Conservation (phyloP, 208 protist species). For the Pavlovales sp. region DNA sequence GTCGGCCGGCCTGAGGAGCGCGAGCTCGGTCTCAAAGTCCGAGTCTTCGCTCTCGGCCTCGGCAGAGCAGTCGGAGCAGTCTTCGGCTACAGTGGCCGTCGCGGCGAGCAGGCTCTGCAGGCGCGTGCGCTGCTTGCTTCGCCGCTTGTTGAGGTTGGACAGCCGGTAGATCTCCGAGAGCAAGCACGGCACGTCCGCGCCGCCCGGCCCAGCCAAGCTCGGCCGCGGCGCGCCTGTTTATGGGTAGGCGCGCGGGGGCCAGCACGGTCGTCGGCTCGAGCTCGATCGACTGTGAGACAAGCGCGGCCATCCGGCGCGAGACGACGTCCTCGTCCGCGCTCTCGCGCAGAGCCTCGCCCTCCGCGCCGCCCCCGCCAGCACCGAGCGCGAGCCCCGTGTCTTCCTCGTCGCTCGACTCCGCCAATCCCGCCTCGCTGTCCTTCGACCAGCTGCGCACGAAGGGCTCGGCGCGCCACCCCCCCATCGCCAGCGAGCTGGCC, state of each 20-base stretch:
- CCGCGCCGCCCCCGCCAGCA: too few relatives aligned
- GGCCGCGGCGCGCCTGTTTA: neutral
- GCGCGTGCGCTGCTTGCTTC: neutral
- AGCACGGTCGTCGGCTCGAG: neutral
- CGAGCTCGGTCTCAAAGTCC: too few relatives aligned
- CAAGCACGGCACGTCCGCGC: neutral
- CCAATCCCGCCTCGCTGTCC: too few relatives aligned
- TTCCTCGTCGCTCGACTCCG: neutral
- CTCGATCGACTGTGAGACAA: neutral
- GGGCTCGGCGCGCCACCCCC: too few relatives aligned
- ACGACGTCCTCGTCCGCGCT: neutral
- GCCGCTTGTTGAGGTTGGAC: slow-evolving; percentile 33
- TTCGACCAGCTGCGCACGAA: too few relatives aligned
- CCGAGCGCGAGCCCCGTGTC: too few relatives aligned
- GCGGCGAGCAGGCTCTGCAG: too few relatives aligned
- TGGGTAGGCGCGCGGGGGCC: neutral
- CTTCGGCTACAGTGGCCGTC: too few relatives aligned
- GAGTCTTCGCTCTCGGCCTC: neutral
- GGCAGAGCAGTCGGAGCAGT: too few relatives aligned
- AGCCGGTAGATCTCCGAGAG: slow-evolving; percentile 40
- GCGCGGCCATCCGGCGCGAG: neutral
- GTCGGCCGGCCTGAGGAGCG: too few relatives aligned
- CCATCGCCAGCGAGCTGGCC: too few relatives aligned
- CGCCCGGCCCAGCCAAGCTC: neutral
- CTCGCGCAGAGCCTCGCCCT: neutral